phyloP scores from a whole-genome alignment of 164 flowering plant genomes.

The Annona cherimola region DNA sequence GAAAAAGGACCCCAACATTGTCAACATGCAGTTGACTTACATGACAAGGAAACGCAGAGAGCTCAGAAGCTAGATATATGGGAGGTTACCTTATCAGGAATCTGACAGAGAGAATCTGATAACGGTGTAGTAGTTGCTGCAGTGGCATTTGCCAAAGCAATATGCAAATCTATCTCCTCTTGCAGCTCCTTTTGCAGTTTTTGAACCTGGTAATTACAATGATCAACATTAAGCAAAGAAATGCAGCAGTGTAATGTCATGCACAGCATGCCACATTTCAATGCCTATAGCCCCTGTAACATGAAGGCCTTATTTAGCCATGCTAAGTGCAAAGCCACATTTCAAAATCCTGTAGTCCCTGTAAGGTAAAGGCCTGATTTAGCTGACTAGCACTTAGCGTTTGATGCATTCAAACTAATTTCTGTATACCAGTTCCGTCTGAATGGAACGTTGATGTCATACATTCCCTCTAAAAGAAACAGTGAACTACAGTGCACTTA shows the following conservation, averaged over 20 bases:
- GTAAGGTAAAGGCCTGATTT: too few species aligned
- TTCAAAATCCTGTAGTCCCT: too few species aligned
- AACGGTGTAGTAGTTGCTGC: conserved; percentile 22
- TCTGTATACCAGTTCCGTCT: not conserved
- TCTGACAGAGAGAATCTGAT: conserved; percentile 14
- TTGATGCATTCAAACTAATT: too few species aligned
- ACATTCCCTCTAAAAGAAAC: not conserved
- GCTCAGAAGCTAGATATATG: not conserved
- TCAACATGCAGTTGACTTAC: not conserved
- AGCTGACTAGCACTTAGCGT: too few species aligned
- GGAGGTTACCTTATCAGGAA: conserved; percentile 29
- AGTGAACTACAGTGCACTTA: conserved; percentile 14
- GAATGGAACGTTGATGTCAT: not conserved
- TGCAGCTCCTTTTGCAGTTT: conserved; percentile 29
- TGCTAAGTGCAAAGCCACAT: not conserved
- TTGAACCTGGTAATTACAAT: conserved; percentile 20
- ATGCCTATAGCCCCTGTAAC: not conserved
- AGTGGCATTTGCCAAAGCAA: conserved; percentile 31
- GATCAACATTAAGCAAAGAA: not conserved
- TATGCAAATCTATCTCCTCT: conserved; percentile 34
- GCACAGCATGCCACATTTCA: not conserved
- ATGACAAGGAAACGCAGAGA: not conserved
- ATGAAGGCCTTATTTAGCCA: not conserved
- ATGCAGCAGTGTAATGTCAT: not conserved
- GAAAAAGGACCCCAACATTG: not conserved